phyloP scores from a whole-genome alignment of 1,284 basidiomycete genomes.

The Uromyces viciae-fabae region DNA sequence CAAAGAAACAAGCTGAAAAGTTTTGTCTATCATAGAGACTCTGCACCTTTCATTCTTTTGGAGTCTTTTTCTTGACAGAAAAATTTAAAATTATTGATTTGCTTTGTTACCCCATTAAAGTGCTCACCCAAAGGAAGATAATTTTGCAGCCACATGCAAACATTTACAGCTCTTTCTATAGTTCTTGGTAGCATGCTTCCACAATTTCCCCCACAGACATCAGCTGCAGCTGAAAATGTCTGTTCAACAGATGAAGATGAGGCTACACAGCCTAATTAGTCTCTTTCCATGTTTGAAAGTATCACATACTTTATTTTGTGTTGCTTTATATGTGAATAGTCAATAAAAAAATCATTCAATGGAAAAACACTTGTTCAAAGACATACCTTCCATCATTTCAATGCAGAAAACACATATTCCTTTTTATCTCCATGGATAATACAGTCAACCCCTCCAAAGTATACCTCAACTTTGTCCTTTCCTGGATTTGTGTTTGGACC shows the following conservation, averaged over 20 bases:
- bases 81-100: too few relatives aligned
- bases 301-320: neutral
- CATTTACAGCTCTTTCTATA: neutral
- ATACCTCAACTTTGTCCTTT: neutral
- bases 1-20: too few relatives aligned
- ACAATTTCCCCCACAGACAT: neutral
- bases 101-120: too few relatives aligned
- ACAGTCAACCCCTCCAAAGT: neutral
- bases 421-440: neutral
- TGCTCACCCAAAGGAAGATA: too few relatives aligned
- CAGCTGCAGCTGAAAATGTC: neutral
- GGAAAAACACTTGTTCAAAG: neutral
- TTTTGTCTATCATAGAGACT: too few relatives aligned
- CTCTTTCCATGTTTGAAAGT: neutral
- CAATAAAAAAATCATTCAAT: neutral
- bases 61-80: too few relatives aligned
- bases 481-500: neutral
- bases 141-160: neutral
- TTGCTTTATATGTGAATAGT: neutral
- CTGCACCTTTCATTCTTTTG: too few relatives aligned
- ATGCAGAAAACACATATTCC: neutral
- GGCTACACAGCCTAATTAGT: neutral
- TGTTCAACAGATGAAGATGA: neutral
- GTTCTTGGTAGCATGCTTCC: neutral
- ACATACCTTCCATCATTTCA: slow-evolving; percentile 1